Conservation (phyloP, 163 green algal genomes). For the Picocystis sp. region DNA sequence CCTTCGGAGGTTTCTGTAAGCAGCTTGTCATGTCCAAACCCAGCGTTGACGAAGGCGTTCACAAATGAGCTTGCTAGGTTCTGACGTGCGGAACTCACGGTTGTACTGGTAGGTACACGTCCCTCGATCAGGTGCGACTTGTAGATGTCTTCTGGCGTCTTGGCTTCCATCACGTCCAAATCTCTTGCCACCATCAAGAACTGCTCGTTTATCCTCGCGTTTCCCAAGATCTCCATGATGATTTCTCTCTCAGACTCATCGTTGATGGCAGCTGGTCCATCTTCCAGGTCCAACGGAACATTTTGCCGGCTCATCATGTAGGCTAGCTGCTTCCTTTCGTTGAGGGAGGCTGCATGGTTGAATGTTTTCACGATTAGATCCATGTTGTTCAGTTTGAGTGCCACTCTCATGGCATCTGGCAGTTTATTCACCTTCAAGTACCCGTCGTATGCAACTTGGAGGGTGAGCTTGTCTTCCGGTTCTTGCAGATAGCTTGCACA, state of each 20-base stretch:
- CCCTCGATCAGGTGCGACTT: constrained; percentile 84
- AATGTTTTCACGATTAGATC: constrained; percentile 20
- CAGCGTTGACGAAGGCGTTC: constrained; percentile 95
- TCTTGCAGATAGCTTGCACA: constrained; percentile 77
- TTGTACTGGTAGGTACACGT: constrained; percentile 14
- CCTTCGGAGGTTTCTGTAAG: constrained; percentile 25
- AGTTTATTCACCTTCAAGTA: constrained; percentile 54
- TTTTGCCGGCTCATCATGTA: constrained; percentile 65
- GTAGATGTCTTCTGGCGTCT: constrained; percentile 89
- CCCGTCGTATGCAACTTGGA: constrained; percentile 49
- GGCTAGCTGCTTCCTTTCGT: constrained; percentile 74
- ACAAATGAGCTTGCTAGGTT: constrained; percentile 94
- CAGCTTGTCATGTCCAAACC: constrained; percentile 74
- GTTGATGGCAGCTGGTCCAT: constrained; percentile 40
- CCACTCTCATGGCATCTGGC: constrained; percentile 68
- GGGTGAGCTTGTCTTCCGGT: constrained; percentile 65
- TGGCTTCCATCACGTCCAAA: constrained; percentile 96
- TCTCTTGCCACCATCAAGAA: constrained; percentile 81
- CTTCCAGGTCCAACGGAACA: constrained; percentile 29
- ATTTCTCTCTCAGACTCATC: constrained; percentile 58
- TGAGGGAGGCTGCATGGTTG: constrained; percentile 40
- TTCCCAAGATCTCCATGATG: constrained; percentile 57
- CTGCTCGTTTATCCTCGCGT: constrained; percentile 50
- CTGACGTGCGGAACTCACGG: constrained; percentile 71
- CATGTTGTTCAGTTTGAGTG: constrained; percentile 52